phyloP scores from a whole-genome alignment of 495 filamentous ascomycete genomes.

The Neurospora hispaniola region DNA sequence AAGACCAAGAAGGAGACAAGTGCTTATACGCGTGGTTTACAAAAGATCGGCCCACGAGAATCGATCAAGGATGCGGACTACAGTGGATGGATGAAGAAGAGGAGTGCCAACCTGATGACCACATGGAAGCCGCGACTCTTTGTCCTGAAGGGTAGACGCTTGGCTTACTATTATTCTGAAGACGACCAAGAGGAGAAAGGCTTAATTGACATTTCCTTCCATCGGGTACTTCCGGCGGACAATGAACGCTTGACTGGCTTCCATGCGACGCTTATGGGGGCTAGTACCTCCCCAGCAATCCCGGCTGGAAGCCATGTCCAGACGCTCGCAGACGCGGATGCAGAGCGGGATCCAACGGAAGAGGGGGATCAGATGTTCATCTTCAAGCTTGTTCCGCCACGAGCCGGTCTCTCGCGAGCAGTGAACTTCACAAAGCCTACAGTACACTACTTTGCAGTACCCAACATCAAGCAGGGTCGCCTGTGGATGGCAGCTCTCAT shows the following conservation, averaged over 20 bases:
- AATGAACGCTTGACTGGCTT: slow-evolving; percentile 81
- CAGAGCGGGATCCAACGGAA: slow-evolving; percentile 30
- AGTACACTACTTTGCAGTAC: slow-evolving; percentile 94
- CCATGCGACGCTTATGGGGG: slow-evolving; percentile 85
- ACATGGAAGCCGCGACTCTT: slow-evolving; percentile 96
- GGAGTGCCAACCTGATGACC: slow-evolving; percentile 86
- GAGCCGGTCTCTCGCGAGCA: slow-evolving; percentile 73
- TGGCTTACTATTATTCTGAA: slow-evolving; percentile 95
- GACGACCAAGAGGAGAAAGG: slow-evolving; percentile 86
- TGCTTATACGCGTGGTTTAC: slow-evolving; percentile 79
- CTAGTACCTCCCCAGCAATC: slow-evolving; percentile 61
- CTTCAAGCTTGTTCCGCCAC: slow-evolving; percentile 94
- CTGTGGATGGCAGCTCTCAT: slow-evolving; percentile 98
- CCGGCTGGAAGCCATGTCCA: slow-evolving; percentile 54
- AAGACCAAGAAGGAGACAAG: slow-evolving; percentile 86
- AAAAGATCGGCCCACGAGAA: slow-evolving; percentile 71
- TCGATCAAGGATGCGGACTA: slow-evolving; percentile 85
- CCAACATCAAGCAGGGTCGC: slow-evolving; percentile 75
- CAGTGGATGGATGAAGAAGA: slow-evolving; percentile 99
- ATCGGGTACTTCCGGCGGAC: slow-evolving; percentile 91
- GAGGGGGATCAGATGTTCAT: slow-evolving; percentile 67
- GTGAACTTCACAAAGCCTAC: slow-evolving; percentile 96
- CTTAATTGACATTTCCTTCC: slow-evolving; percentile 92
- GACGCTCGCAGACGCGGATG: slow-evolving; percentile 38
- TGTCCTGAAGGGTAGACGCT: slow-evolving; percentile 76